Base-by-base conservation (phyloP, 768 basidiomycete genomes). In the Obba rivulosa region DNA sequence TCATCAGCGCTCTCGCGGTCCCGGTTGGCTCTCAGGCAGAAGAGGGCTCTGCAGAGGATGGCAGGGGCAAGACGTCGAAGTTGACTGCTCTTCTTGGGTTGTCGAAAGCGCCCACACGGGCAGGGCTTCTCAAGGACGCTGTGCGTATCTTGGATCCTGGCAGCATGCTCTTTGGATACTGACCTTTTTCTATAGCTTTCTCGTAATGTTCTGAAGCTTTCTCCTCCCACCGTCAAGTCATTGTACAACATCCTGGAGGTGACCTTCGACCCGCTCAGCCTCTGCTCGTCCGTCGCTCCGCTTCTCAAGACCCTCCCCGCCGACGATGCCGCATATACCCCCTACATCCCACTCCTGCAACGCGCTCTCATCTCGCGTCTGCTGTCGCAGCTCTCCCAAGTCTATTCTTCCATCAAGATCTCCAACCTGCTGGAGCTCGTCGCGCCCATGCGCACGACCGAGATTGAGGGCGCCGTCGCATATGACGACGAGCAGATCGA, bases 1-100 rank as follows among this genome's bases (percentile, higher is more conserved):
- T 98, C 50, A 81, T 97, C 55, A 87, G 85, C 56, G 87, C 95
- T 0, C 80, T 99, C 21, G 92, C 94, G 20, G 93, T 99, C 4
- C 95, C 95, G 3, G 85, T 97, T 24, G 84, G 83, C 2, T 64
- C 71, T 3, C 75, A 80, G 17, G 66, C 64, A 45, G 76, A 75
- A 48, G 75, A 77, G 35, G 71, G 70, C 23, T 71, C 67, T 20
- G 71, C 70, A 38, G 79, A 74, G 28, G 73, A 77, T 48, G 65
- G 64, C 18, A 82, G 78, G 51, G 83, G 83, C 53, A 87, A 83
- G 69, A 83, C 78, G 57, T 76, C 76, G n/a, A 77, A 92, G 22
- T 73, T 96, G 43, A 86, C 91, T 20, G 80, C 92, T 10, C 75
- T 98, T 10, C 80, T 98, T 31, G 92, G 92, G 10, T 77, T 97